phyloP scores from a whole-genome alignment of 768 basidiomycete genomes.

The Albatrellus ellisii region DNA sequence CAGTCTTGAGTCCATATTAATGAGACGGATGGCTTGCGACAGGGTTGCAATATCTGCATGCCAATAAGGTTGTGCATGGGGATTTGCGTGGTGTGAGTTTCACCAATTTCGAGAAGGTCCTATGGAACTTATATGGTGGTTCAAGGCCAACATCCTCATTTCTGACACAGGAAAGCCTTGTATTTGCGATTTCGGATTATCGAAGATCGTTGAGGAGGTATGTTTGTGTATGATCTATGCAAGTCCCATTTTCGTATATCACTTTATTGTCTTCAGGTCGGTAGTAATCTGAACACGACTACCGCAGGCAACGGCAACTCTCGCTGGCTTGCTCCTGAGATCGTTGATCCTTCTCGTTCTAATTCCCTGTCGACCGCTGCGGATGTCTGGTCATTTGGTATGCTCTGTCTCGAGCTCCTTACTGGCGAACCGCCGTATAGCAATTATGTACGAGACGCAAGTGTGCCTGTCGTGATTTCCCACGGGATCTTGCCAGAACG shows the following conservation, averaged over 20 bases:
- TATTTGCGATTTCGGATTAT: conserved; percentile 34
- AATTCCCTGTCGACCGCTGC: conserved; percentile 19
- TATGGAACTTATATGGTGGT: not conserved
- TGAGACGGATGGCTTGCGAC: not conserved
- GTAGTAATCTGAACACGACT: not conserved
- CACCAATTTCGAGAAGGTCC: not conserved
- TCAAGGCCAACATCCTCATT: conserved; percentile 32
- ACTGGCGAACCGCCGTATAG: conserved; percentile 29
- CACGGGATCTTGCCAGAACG: conserved; percentile 25
- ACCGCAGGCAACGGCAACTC: not conserved
- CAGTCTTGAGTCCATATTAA: conserved; percentile 4
- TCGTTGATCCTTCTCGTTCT: conserved; percentile 1
- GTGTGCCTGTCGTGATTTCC: conserved; percentile 24
- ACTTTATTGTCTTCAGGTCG: no score
- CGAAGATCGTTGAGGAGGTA: conserved; percentile 15
- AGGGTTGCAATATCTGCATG: conserved; percentile 11
- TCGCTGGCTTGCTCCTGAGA: conserved; percentile 11
- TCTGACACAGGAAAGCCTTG: conserved; percentile 24
- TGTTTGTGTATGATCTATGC: not conserved
- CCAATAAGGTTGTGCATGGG: conserved; percentile 11
- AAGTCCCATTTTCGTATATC: no score
- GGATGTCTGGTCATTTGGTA: conserved; percentile 38
- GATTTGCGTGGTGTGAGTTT: conserved; percentile 15
- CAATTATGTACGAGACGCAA: conserved; percentile 20
- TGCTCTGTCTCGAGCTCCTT: conserved; percentile 33